Base-by-base conservation (phyloP, 768 basidiomycete species). In the Amanita pallidorosea region DNA sequence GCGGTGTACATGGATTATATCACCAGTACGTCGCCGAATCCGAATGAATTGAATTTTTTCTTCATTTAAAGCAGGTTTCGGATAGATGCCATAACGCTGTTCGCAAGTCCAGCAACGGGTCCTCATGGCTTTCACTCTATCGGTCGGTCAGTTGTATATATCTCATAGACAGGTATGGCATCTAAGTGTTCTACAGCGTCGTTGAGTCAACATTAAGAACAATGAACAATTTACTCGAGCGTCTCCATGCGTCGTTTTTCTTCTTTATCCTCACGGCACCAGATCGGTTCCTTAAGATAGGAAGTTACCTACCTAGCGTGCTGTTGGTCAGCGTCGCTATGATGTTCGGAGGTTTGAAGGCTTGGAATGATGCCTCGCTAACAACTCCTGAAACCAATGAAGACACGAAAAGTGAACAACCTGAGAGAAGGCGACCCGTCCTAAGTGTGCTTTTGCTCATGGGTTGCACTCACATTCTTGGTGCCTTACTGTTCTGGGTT, bases 231-330 rank as follows among this genome's bases (percentile, higher is more conserved):
- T 76, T 98, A 5, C 75, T 97, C 17, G 96, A 99, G 62, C 82
- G 96, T 13, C 79, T 98, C 18, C 96, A 99, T 63, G 94, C 94
- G 2, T 98, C 95, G 0, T 94, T 95, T 67, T 97, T 98, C 72
- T 93, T 98, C 70, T 98, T 94, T 68, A 72, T 98, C 54, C 68
- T 91, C 53, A 76, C 85, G 12, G 69, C 64, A 18, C 67, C 72
- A 2, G 66, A 71, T 34, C 75, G 73, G 1, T 96, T 95, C 68
- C 76, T 91, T 57, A 88, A 94, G 62, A 91, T 98, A 25, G 94
- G 93, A 2, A 79, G 73, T 58, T 99, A 90, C 65, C 74, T 99
- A 6, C 94, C 95, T 0, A 89, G 88, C 50, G 88, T 80, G 1
- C 75, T 98, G 34, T 63, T 97, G 3, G 75, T 96, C 49, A 88